Percentiles rank a stretch among this genome's conserved stretches.
Conservation (phyloP, 2,329 filamentous ascomycete species). For the Talaromyces atroroseus region DNA sequence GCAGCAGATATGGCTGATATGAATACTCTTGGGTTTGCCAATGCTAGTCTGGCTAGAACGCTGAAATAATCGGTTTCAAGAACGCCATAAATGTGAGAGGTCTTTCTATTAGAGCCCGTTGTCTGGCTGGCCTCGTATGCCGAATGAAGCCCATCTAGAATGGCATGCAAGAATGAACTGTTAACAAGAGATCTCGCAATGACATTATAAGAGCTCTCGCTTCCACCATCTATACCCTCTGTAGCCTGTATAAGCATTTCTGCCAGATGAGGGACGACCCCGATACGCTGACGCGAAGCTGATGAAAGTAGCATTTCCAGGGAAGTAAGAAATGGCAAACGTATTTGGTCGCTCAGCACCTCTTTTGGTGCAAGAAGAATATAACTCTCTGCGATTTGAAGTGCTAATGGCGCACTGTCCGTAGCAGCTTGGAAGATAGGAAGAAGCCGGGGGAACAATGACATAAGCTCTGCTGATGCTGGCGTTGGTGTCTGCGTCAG, state of each 20-base stretch:
- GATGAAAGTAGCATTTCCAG: conserved; percentile 36
- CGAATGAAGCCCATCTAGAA: conserved; percentile 62
- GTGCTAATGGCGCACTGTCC: conserved; percentile 56
- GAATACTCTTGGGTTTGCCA: conserved; percentile 67
- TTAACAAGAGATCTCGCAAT: conserved; percentile 62
- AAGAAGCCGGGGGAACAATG: conserved; percentile 58
- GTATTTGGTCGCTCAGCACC: conserved; percentile 36
- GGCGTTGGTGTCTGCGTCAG: conserved; percentile 61
- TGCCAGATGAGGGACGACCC: conserved; percentile 45
- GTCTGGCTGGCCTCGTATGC: conserved; percentile 71
- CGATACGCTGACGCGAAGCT: conserved; percentile 35
- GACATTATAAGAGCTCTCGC: conserved; percentile 53
- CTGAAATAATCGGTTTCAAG: conserved; percentile 81
- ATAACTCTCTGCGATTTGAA: conserved; percentile 65
- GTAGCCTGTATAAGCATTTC: conserved; percentile 62
- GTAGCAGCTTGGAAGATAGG: conserved; percentile 63
- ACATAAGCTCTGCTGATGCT: conserved; percentile 54
- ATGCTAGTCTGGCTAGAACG: conserved; percentile 70
- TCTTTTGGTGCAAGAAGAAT: conserved; percentile 56
- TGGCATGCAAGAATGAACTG: conserved; percentile 56
- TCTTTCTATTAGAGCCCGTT: conserved; percentile 69
- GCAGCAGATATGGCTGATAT: conserved; percentile 45
- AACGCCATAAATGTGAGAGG: conserved; percentile 64
- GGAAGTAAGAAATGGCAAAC: conserved; percentile 32
- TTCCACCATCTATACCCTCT: conserved; percentile 54